Evolutionary conservation across 2,329 filamentous ascomycete species (phyloP).

Genomic region (Tolypocladium sp.): DNA sequence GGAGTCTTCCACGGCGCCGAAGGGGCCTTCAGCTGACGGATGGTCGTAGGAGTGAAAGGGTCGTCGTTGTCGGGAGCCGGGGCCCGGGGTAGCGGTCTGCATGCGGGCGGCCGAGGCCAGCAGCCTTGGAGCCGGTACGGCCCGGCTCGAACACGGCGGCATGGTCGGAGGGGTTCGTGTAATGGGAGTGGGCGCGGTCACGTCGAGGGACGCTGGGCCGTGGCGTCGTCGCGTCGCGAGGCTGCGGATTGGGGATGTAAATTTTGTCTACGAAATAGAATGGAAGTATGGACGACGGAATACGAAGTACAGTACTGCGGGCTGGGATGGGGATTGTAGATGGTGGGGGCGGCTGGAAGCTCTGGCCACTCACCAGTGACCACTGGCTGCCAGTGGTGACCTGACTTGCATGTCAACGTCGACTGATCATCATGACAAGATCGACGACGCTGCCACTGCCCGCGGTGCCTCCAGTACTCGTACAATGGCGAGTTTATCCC

Average conservation of each 20-base stretch:
- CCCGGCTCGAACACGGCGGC: background rate
- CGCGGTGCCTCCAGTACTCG: no score
- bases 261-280: background rate
- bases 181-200: background rate
- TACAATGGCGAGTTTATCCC: no score
- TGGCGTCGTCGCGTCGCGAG: background rate
- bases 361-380: background rate
- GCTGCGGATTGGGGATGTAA: background rate
- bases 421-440: no score
- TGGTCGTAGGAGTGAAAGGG: slow-evolving; percentile 70
- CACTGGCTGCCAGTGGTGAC: no score
- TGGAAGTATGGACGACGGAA: background rate
- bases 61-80: slow-evolving; percentile 1
- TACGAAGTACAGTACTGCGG: background rate
- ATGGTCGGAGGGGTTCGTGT: background rate
- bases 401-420: no score
- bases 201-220: background rate
- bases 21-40: slow-evolving; percentile 45
- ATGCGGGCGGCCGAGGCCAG: background rate
- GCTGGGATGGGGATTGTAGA: background rate
- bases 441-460: no score
- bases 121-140: background rate
- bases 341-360: background rate
- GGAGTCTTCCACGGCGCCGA: slow-evolving; percentile 57
- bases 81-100: background rate